phyloP scores from a whole-genome alignment of 352 stramenopile species.

The Phytophthora syringae region DNA sequence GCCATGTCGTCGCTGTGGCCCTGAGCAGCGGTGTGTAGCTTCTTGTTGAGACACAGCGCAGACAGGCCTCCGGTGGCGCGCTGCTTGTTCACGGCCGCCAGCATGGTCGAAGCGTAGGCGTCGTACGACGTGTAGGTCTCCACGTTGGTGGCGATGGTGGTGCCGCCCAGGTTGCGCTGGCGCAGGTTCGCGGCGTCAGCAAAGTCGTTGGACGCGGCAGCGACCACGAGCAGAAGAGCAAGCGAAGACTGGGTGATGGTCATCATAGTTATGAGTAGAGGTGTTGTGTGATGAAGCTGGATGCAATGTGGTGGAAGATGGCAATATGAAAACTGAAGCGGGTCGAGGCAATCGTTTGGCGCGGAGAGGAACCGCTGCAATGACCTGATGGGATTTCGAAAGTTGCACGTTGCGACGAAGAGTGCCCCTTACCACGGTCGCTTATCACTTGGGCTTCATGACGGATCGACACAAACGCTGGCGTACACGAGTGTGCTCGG shows the following conservation, averaged over 20 bases:
- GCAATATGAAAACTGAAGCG: constrained; percentile 16
- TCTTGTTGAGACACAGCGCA: constrained; percentile 50
- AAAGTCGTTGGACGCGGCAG: constrained; percentile 17
- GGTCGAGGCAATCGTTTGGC: constrained; percentile 7
- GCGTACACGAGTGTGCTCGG: constrained; percentile 12
- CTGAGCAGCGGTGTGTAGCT: constrained; percentile 29
- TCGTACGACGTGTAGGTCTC: constrained; percentile 5
- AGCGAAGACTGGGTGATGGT: constrained; percentile 27
- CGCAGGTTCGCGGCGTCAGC: constrained; percentile 13
- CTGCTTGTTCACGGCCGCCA: constrained; percentile 53
- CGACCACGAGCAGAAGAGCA: constrained; percentile 25
- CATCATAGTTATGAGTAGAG: constrained; percentile 14
- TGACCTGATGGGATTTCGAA: constrained; percentile 18
- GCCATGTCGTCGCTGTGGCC: constrained; percentile 53
- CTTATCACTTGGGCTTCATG: constrained; percentile 5
- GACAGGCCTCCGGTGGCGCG: constrained; percentile 41
- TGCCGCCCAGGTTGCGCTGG: constrained; percentile 12
- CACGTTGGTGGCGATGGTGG: constrained; percentile 14
- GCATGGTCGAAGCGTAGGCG: constrained; percentile 30
- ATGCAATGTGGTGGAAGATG: constrained; percentile 3
- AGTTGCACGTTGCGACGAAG: constrained; percentile 3
- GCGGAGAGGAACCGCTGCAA: constrained; percentile 10
- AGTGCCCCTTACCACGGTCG: constrained; percentile 22
- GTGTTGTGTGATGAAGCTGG: constrained; percentile 1
- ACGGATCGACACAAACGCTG: constrained; percentile 19